Conservation (phyloP, 164 flowering plant genomes). For the Protea cynaroides region DNA sequence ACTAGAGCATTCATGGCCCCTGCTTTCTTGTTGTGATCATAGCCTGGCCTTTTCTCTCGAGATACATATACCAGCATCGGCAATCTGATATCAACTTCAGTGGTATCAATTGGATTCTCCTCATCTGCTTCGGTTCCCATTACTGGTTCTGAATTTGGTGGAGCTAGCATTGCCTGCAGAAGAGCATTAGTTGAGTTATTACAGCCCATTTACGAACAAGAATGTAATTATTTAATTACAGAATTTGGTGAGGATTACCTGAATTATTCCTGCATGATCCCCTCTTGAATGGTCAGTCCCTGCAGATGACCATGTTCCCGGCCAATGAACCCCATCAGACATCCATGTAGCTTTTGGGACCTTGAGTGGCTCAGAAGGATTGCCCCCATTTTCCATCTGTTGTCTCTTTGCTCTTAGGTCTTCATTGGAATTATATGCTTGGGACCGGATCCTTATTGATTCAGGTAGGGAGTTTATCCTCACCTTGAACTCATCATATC, state of each 20-base stretch:
- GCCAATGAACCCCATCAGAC: slow-evolving; percentile 93
- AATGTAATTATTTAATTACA: neutral
- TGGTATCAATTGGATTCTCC: slow-evolving; percentile 50
- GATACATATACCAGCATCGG: slow-evolving; percentile 94
- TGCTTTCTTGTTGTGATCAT: slow-evolving; percentile 95
- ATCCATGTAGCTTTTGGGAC: slow-evolving; percentile 91
- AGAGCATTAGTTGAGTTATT: neutral
- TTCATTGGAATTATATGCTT: slow-evolving; percentile 77
- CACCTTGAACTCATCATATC: slow-evolving; percentile 93
- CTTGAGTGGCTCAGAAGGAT: slow-evolving; percentile 39
- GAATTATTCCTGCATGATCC: slow-evolving; percentile 85
- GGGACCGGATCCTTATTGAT: slow-evolving; percentile 74
- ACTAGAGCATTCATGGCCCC: slow-evolving; percentile 95
- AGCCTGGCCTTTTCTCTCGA: slow-evolving; percentile 81
- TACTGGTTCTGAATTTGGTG: slow-evolving; percentile 70
- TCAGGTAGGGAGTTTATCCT: slow-evolving; percentile 83
- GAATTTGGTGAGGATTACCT: slow-evolving; percentile 37
- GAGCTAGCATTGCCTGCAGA: slow-evolving; percentile 73
- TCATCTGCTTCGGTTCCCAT: slow-evolving; percentile 51
- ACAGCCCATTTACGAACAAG: neutral
- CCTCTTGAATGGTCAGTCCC: slow-evolving; percentile 73
- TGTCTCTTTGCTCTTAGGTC: slow-evolving; percentile 67
- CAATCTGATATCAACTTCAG: slow-evolving; percentile 66
- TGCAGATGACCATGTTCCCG: slow-evolving; percentile 77
- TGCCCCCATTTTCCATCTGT: slow-evolving; percentile 52